These are phyloP conservation scores for Hygrocybe punicea DNA, from an alignment of 768 basidiomycete genomes.

Conservation along the genomic window DNA sequence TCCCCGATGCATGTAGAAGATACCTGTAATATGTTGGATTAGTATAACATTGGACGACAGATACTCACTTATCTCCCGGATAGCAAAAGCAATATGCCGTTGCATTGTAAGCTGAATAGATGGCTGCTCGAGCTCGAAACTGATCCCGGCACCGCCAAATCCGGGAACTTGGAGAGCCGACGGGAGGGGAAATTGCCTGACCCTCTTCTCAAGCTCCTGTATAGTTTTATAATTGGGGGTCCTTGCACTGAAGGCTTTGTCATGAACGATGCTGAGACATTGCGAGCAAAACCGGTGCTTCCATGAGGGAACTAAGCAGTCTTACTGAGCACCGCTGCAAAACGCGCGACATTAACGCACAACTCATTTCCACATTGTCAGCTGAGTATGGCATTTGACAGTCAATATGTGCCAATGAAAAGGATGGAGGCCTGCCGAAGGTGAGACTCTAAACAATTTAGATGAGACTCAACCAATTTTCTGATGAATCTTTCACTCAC, in stretches of 20 bases:
- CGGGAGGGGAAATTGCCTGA: slow-evolving; percentile 60
- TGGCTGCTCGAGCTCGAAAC: slow-evolving; percentile 44
- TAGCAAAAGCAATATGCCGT: slow-evolving; percentile 60
- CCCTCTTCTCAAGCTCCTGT: slow-evolving; percentile 63
- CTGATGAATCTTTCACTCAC: slow-evolving; percentile 32
- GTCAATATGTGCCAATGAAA: slow-evolving; percentile 55
- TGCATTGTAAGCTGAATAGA: slow-evolving; percentile 62
- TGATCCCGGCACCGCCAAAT: slow-evolving; percentile 48
- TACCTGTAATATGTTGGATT: slow-evolving; percentile 35
- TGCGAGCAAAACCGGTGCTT: slow-evolving; percentile 63
- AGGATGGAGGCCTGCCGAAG: slow-evolving; percentile 67
- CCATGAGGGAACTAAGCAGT: slow-evolving; percentile 56
- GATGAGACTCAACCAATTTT: background rate
- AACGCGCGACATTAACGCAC: slow-evolving; percentile 37
- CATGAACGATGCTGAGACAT: slow-evolving; percentile 61
- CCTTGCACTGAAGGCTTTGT: slow-evolving; percentile 63
- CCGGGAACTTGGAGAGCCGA: slow-evolving; percentile 63
- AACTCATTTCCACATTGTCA: slow-evolving; percentile 60
- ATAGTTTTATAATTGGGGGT: slow-evolving; percentile 58
- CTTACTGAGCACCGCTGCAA: background rate
- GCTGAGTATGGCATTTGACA: slow-evolving; percentile 50
- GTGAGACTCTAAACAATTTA: slow-evolving; percentile 53
- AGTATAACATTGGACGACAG: slow-evolving; percentile 1
- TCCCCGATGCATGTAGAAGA: slow-evolving; percentile 73
- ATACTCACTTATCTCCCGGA: slow-evolving; percentile 60